A percentile compares a stretch with the other conserved stretches of the same genome.
Evolutionary conservation across 768 basidiomycete species (phyloP).

Genomic region (Macrolepiota fuliginosa): DNA sequence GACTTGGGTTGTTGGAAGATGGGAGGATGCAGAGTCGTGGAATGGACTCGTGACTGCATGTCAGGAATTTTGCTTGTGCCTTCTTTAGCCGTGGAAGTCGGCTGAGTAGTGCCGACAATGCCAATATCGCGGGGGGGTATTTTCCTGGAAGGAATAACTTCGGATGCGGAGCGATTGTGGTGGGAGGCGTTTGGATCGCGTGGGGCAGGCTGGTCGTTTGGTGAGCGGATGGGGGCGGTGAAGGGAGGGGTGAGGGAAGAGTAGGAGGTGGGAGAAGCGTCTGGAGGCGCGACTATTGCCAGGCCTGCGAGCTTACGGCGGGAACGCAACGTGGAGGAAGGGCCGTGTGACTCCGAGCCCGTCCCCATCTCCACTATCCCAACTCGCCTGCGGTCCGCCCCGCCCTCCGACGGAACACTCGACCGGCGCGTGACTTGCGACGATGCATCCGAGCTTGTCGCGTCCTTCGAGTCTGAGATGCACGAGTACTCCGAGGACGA

Average conservation of each 20-base stretch:
- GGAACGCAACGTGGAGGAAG: slow-evolving; percentile 30
- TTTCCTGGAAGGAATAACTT: slow-evolving; percentile 30
- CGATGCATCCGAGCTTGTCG: slow-evolving; percentile 24
- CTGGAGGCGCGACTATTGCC: slow-evolving; percentile 72
- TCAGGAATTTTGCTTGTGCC: slow-evolving; percentile 16
- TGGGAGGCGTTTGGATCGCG: slow-evolving; percentile 7
- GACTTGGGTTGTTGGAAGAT: slow-evolving; percentile 28
- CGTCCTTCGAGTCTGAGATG: slow-evolving; percentile 30
- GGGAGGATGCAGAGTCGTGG: slow-evolving; percentile 26
- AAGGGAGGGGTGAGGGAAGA: slow-evolving; percentile 52
- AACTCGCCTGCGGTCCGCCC: slow-evolving; percentile 61
- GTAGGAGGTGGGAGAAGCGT: slow-evolving; percentile 54
- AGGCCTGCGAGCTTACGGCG: slow-evolving; percentile 47
- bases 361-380: slow-evolving; percentile 65
- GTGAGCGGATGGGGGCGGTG: slow-evolving; percentile 37
- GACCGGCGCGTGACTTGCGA: slow-evolving; percentile 37
- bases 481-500: slow-evolving; percentile 53
- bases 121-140: slow-evolving; percentile 37
- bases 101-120: slow-evolving; percentile 44
- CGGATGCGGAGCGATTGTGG: slow-evolving; percentile 50
- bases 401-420: slow-evolving; percentile 55
- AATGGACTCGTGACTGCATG: slow-evolving; percentile 21
- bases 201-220: not conserved
- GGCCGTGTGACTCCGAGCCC: slow-evolving; percentile 18
- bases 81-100: slow-evolving; percentile 15